Evolutionary conservation across 768 basidiomycete genomes (phyloP).

Genomic region (Sporobolomyces pararoseus): DNA sequence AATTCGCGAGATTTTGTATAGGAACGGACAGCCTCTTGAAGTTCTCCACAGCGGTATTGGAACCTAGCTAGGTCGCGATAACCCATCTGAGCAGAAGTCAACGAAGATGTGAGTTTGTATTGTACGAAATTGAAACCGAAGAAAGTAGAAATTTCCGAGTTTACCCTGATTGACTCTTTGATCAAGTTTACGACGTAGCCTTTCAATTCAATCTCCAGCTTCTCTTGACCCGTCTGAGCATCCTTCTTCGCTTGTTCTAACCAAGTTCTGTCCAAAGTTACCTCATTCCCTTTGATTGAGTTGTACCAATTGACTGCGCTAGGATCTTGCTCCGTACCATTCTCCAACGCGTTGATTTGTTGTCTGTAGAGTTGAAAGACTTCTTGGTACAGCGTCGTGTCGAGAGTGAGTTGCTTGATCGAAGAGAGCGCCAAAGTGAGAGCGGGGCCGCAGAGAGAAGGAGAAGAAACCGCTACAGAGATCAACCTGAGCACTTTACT

Average conservation of each 20-base stretch:
- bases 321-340: conserved; percentile 12
- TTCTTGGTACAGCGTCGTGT: conserved; percentile 53
- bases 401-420: conserved; percentile 62
- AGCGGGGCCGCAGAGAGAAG: conserved; percentile 68
- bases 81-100: conserved; percentile 63
- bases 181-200: conserved; percentile 95
- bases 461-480: conserved; percentile 63
- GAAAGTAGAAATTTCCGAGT: conserved; percentile 39
- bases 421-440: conserved; percentile 63
- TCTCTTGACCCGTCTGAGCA: conserved; percentile 69
- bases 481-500: conserved; percentile 70
- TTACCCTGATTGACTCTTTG: conserved; percentile 92
- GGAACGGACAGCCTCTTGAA: conserved; percentile 66
- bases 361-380: conserved; percentile 42
- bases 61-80: conserved; percentile 82
- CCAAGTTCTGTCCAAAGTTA: conserved; percentile 66
- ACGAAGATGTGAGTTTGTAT: neutral
- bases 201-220: conserved; percentile 89
- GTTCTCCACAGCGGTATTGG: conserved; percentile 69
- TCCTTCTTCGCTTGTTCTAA: conserved; percentile 55
- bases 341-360: conserved; percentile 52
- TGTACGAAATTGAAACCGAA: neutral
- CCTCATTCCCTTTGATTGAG: conserved; percentile 49
- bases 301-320: conserved; percentile 20
- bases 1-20: conserved; percentile 89